Base-by-base conservation (phyloP, 768 basidiomycete genomes). In the Mycena vulgaris region DNA sequence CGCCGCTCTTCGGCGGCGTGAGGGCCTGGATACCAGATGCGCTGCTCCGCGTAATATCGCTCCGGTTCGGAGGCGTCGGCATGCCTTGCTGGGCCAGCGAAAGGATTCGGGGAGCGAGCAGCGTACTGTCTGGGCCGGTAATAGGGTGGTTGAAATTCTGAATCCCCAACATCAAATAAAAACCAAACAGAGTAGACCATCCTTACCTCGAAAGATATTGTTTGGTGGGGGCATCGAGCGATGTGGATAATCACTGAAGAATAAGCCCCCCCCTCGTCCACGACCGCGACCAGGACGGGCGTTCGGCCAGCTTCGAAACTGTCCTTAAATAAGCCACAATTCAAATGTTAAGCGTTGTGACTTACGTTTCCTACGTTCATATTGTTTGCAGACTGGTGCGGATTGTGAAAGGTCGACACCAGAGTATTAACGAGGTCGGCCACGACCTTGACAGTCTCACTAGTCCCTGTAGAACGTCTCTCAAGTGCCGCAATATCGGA, bases 11-110 rank as follows among this genome's bases (percentile, higher is more conserved):
- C 21, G 6, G 42, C n/a, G 42, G 52, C 67, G 11, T 69, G 33
- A 30, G 63, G 69, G 13, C 63, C 69, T 13, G 23, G 40, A 8
- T 23, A 5, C 69, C 69, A 70, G 17, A 39, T 16, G 28, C 69
- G 63, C 17, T 28, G 30, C 25, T 63, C 53, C 8, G 5, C 16
- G 4, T 31, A 57, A n/a, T 42, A 51, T 23, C 25, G 27, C 14
- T 37, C 35, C n/a, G 48, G 30, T 17, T 19, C 31, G 2, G 31
- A 47, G n/a, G 17, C 16, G 25, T 59, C 28, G 19, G n/a, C 4
- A 19, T 45, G 40, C 37, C 58, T 52, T 16, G 30, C 10, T 4
- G 66, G 2, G 17, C 9, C 35, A 28, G 21, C 19, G 28, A 42
- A 31, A 35, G 63, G 39, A 40, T 35, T 21, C 16, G 19, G 7